Conservation (phyloP, 176 grass and related monocot species). For the Oryza australiensis region DNA sequence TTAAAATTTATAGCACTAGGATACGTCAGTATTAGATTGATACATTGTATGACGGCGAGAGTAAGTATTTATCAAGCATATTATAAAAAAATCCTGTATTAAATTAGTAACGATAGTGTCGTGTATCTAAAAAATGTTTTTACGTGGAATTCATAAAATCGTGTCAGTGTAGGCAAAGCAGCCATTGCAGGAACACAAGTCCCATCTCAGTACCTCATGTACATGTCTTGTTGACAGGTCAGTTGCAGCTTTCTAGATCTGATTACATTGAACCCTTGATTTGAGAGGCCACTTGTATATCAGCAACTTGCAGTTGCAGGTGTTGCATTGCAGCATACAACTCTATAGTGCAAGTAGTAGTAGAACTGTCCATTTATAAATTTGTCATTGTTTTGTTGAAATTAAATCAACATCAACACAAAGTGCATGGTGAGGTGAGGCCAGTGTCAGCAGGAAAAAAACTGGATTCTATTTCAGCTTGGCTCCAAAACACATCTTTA, state of each 20-base stretch:
- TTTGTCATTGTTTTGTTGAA: neutral
- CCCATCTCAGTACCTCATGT: neutral
- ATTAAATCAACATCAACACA: neutral
- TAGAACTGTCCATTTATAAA: conserved; percentile 2
- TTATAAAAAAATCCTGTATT: neutral
- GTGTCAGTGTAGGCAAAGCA: neutral
- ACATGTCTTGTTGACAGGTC: conserved; percentile 15
- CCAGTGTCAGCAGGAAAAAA: neutral
- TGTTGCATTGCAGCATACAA: neutral
- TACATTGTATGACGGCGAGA: too few relatives aligned
- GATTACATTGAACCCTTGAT: conserved; percentile 6
- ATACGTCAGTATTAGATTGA: too few relatives aligned
- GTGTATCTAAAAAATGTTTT: neutral
- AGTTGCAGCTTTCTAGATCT: conserved; percentile 27
- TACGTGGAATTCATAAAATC: neutral
- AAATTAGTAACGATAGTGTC: neutral
- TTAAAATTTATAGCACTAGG: too few relatives aligned
- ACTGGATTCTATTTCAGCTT: neutral
- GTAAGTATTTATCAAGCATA: neutral
- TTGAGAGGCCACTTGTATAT: conserved; percentile 22
- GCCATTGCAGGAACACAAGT: neutral
- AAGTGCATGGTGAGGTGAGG: neutral
- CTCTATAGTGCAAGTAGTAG: neutral
- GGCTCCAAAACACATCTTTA: neutral
- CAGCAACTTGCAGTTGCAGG: neutral